Evolutionary conservation across 306 rosid genomes (phyloP).

Genomic region (Corylus avellana): DNA sequence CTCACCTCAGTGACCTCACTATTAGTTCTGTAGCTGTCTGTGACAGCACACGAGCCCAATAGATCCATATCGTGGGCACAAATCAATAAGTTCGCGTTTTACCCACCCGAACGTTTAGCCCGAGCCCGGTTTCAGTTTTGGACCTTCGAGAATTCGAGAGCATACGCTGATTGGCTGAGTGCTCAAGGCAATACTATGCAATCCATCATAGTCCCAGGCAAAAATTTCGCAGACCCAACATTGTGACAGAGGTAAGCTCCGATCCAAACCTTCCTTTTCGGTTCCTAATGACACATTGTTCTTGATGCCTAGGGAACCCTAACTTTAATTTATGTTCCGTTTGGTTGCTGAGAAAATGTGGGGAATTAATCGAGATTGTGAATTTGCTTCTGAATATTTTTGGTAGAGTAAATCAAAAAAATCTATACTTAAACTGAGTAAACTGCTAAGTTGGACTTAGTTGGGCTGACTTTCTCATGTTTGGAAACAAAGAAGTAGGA

Average conservation of each 20-base stretch:
- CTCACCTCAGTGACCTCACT: too few species aligned
- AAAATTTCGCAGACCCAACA: slow-evolving; percentile 52
- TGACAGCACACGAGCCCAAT: background rate
- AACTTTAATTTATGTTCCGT: background rate
- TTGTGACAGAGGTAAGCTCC: slow-evolving; percentile 72
- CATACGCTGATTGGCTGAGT: background rate
- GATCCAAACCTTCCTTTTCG: slow-evolving; percentile 18
- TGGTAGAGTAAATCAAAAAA: background rate
- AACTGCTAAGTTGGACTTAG: background rate
- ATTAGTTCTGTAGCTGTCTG: background rate
- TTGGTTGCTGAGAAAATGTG: slow-evolving; percentile 28
- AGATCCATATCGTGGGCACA: background rate
- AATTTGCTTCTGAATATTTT: background rate
- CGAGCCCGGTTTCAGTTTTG: background rate
- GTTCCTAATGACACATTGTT: background rate
- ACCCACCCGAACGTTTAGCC: background rate
- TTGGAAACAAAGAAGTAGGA: background rate
- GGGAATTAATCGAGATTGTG: background rate
- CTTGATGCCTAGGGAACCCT: slow-evolving; percentile 11
- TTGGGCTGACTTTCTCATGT: background rate
- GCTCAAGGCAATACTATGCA: background rate
- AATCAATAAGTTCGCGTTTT: background rate
- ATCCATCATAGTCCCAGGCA: background rate
- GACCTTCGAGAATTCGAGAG: background rate
- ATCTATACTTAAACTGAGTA: background rate